These are phyloP conservation scores for Guillardia theta DNA, from an alignment of 78 protist genomes.

Conservation along the genomic window DNA sequence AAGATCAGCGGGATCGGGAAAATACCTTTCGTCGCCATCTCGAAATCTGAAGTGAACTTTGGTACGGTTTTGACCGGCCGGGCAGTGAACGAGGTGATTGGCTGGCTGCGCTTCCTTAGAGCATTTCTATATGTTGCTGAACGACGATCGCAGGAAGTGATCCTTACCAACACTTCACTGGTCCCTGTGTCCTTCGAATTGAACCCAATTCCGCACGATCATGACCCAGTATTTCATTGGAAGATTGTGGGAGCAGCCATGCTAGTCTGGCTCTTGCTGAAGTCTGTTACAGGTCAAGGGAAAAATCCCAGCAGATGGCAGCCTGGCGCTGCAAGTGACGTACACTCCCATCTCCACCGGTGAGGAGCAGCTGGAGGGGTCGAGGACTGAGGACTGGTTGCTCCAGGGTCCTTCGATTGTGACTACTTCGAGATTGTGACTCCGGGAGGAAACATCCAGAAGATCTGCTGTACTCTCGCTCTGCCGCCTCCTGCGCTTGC, in stretches of 20 bases:
- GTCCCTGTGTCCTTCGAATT: neutral
- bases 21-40: neutral
- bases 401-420: neutral
- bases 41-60: neutral
- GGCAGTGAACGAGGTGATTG: no score
- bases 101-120: no score
- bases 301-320: neutral
- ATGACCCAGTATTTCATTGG: neutral
- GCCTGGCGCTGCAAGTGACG: neutral
- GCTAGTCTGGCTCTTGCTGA: neutral
- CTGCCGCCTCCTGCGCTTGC: no score
- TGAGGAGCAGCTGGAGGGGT: neutral
- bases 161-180: slow-evolving; percentile 19
- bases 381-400: neutral
- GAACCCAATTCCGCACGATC: neutral
- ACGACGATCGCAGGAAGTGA: no score
- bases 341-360: neutral
- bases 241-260: neutral
- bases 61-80: neutral
- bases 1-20: slow-evolving; percentile 44
- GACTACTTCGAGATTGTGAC: slow-evolving; percentile 25
- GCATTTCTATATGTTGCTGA: no score
- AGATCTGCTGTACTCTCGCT: neutral
- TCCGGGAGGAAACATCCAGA: neutral
- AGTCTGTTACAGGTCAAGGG: neutral